Evolutionary conservation across 1,284 basidiomycete species (phyloP), one percentile per base, ranked within the genome.

Genomic region (Athelia psychrophila): DNA sequence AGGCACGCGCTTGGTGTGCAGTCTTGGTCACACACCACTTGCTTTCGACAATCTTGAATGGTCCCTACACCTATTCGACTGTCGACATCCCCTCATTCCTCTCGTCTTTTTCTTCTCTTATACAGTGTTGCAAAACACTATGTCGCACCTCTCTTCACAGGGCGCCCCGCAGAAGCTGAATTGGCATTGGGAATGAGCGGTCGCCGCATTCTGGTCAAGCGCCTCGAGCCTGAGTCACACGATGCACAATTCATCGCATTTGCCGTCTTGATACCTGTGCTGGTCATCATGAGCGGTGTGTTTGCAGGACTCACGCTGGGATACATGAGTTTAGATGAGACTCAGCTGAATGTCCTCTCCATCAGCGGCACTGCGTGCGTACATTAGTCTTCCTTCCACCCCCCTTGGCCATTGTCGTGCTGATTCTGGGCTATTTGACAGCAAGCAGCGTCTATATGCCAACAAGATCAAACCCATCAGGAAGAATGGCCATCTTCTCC

Each of bases 261-360:
- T 56, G 76, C 71, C 23, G 63, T 73, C 36, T 78, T 84, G 59
- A 80, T 83, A 32, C 80, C 81, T 22, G 62, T 83, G 22, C 73
- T 83, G 33, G 81, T 83, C 40, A 55, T 75, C 8, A 59, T 82
- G 36, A 79, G 76, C 13, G 81, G 81, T 52, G 63, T 82, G 8
- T 83, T 88, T 75, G 86, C 87, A 61, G 87, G 84, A 66, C 73
- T 93, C 58, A 92, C 91, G 54, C 73, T 91, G 48, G 94, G 93
- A 10, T 95, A 95, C 69, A 95, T 96, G 91, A 92, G 88, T 61
- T 79, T 96, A 61, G 94, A 95, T 70, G 90, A 91, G 69, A 96
- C 93, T 19, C 93, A 95, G 75, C 78, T 96, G 35, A 87, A 90
- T 63, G 94, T 96, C 2, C 74, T 96, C 12, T 83, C 86, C 56